phyloP scores from a whole-genome alignment of 2,329 filamentous ascomycete genomes.

The Cytospora piceicola region DNA sequence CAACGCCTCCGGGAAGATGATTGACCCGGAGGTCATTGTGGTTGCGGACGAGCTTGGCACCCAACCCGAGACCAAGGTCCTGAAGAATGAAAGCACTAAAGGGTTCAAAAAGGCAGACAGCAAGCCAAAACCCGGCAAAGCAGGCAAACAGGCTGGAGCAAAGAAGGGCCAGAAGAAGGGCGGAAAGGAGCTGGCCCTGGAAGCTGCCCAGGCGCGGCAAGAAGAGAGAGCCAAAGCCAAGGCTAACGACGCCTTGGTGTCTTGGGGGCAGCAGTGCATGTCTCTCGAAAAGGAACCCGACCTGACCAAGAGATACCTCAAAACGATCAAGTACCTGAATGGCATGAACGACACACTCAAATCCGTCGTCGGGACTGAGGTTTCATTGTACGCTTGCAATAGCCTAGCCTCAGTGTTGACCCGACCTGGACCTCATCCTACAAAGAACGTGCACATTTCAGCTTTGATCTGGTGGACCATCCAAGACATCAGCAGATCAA shows the following conservation, averaged over 20 bases:
- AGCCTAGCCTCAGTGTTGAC: constrained; percentile 35
- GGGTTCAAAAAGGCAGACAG: constrained; percentile 34
- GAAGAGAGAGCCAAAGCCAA: constrained; percentile 40
- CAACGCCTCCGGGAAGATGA: constrained; percentile 62
- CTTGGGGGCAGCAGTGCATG: constrained; percentile 50
- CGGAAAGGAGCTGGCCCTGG: constrained; percentile 45
- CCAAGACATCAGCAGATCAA: constrained; percentile 20
- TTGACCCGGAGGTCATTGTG: constrained; percentile 68
- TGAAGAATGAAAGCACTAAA: constrained; percentile 25
- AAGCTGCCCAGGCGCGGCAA: constrained; percentile 42
- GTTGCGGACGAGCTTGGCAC: constrained; percentile 38
- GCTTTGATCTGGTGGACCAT: constrained; percentile 34
- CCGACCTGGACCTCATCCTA: constrained; percentile 2
- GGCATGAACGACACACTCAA: constrained; percentile 43
- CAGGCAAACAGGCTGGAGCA: constrained; percentile 29
- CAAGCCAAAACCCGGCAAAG: constrained; percentile 25
- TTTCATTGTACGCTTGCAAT: constrained; percentile 43
- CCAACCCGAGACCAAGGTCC: constrained; percentile 29
- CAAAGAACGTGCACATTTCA: constrained; percentile 20
- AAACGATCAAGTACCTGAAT: constrained; percentile 52
- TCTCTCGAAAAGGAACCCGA: constrained; percentile 52
- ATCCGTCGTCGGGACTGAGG: constrained; percentile 39
- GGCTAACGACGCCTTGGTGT: constrained; percentile 40
- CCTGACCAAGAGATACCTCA: constrained; percentile 50
- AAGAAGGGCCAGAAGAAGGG: constrained; percentile 35